Percentiles rank a stretch among this genome's conserved stretches.
Conservation (phyloP, 306 rosid species). For the Castanospermum australe region DNA sequence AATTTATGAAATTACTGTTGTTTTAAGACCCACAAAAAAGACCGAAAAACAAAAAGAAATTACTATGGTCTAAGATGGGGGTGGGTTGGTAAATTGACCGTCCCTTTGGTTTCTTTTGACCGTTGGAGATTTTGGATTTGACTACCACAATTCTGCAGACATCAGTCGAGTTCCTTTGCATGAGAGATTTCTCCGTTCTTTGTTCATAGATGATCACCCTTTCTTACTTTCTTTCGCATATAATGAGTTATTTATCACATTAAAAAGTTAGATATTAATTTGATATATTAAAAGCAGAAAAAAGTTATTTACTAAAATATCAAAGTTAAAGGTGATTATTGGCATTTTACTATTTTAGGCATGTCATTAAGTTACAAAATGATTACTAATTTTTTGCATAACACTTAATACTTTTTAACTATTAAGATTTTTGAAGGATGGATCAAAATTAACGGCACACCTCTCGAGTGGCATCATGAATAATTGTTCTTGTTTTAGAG, state of each 20-base stretch:
- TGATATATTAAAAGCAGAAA: no score
- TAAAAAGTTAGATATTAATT: no score
- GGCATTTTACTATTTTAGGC: no score
- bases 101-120: background rate
- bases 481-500: slow-evolving; percentile 13
- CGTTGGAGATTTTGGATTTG: background rate
- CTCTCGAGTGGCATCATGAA: background rate
- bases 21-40: no score
- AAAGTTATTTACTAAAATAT: no score
- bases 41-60: background rate
- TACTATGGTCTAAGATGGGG: background rate
- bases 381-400: background rate
- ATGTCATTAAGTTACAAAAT: no score
- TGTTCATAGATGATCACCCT: no score
- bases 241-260: no score
- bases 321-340: no score
- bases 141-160: background rate
- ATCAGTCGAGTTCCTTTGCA: background rate
- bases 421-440: background rate
- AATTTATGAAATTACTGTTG: background rate
- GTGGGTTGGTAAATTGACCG: background rate
- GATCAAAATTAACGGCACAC: background rate
- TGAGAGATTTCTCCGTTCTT: background rate
- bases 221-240: no score
- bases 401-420: background rate